Evolutionary conservation across 75 land plant species (phyloP), one percentile per base, ranked within the genome.

Genomic region (Chamaecyparis obtusa): DNA sequence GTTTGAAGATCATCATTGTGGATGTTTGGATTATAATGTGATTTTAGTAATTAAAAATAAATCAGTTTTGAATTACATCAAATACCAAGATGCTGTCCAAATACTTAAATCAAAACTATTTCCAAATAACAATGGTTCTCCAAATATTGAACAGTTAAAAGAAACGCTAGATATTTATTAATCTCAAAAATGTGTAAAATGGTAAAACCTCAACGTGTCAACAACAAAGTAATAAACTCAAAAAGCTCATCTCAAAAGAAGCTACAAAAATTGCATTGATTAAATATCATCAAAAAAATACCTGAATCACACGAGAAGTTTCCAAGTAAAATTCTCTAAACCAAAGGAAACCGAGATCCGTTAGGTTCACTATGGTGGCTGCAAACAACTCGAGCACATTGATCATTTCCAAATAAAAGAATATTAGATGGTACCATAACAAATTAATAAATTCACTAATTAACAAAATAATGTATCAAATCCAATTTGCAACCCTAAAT

Each of bases 291-390:
- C 36, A 88, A n/a, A 13, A 87, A 30, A 33, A 86, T 88, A 98
- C 99, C 99, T 98, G 99, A 67, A 98, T 98, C 64, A 98, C 99
- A 87, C 99, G 99, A 74, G 99, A 98, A 43, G 99, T 94, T 89
- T 98, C 99, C 90, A 98, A 89, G 89, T 97, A 98, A 89, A 98
- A 97, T 88, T 98, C 99, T 87, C 99, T 90, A 86, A 97, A 98
- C 99, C 99, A 98, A 39, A 98, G 87, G 86, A 98, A 98, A 24
- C 99, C 98, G 67, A 98, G 91, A 88, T 98, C 99, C 44, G 99
- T 96, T 87, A 98, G 89, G 85, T 95, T 94, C 72, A 90, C 91
- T 81, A 98, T 87, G 32, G 99, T 96, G 33, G 91, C 99, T 98
- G 99, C 92, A 93, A 86, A 39, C n/a, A 91, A 8, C 56, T 90